A percentile compares a stretch with the other conserved stretches of the same genome.
Evolutionary conservation across 495 filamentous ascomycete genomes (phyloP).

Genomic region (Paragyromitra xinjiangensis): DNA sequence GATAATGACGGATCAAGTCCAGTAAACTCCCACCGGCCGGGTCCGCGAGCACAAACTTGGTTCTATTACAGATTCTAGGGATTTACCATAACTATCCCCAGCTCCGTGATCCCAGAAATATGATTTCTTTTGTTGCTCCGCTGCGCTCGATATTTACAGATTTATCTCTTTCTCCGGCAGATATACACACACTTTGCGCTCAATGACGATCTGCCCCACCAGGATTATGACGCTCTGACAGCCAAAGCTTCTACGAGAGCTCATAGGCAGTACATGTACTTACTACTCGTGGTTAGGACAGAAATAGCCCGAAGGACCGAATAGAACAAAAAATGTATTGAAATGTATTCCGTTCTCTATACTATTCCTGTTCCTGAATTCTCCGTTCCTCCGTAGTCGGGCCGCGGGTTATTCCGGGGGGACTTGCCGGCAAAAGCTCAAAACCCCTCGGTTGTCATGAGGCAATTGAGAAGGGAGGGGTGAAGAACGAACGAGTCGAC

Average conservation of each 20-base stretch:
- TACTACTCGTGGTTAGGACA: neutral
- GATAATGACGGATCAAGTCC: constrained; percentile 14
- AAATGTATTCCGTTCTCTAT: constrained; percentile 1
- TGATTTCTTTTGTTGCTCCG: constrained; percentile 18
- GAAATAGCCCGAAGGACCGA: constrained; percentile 36
- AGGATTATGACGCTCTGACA: constrained; percentile 4
- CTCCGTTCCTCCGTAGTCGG: constrained; percentile 28
- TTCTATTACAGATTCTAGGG: constrained; percentile 20
- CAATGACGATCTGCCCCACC: constrained; percentile 17
- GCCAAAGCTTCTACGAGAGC: neutral
- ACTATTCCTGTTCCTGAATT: constrained; percentile 31
- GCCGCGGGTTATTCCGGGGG: constrained; percentile 37
- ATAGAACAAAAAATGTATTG: neutral
- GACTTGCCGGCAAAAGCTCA: constrained; percentile 29
- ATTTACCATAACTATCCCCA: constrained; percentile 2
- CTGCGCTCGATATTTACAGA: constrained; percentile 15
- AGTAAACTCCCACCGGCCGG: constrained; percentile 14
- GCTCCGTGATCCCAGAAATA: constrained; percentile 6
- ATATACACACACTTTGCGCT: constrained; percentile 8
- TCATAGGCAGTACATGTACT: neutral
- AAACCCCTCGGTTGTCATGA: constrained; percentile 43
- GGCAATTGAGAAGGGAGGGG: constrained; percentile 30
- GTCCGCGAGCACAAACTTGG: constrained; percentile 3
- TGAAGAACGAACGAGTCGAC: constrained; percentile 15
- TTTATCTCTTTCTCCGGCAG: neutral